phyloP scores from a whole-genome alignment of 805 yeast species.

The Huiozyma sinensis region DNA sequence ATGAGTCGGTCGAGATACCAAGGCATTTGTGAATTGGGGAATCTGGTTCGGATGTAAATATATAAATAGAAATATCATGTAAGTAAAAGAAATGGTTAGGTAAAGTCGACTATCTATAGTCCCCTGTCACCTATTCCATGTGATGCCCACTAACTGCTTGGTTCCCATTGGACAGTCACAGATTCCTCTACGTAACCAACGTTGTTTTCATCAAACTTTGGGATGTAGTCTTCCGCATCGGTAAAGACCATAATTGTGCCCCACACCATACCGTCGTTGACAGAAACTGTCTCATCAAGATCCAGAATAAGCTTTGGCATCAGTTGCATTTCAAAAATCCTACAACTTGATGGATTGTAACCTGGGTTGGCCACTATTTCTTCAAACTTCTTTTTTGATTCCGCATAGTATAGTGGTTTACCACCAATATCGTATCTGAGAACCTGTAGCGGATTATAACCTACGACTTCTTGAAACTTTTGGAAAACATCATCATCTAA shows the following conservation, averaged over 20 bases:
- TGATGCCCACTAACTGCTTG: slow-evolving; percentile 5
- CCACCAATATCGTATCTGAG: slow-evolving; percentile 78
- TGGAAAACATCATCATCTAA: slow-evolving; percentile 72
- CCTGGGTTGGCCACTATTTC: slow-evolving; percentile 46
- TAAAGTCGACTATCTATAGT: not conserved
- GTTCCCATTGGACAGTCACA: slow-evolving; percentile 84
- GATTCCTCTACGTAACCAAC: slow-evolving; percentile 78
- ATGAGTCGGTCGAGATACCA: slow-evolving; percentile 52
- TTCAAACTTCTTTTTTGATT: slow-evolving; percentile 25
- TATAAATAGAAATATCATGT: not conserved
- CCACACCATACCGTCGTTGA: slow-evolving; percentile 90
- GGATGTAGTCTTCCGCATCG: slow-evolving; percentile 52
- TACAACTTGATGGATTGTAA: slow-evolving; percentile 45
- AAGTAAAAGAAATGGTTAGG: not conserved
- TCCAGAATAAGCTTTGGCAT: slow-evolving; percentile 91
- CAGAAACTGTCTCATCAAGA: slow-evolving; percentile 45
- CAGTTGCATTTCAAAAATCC: slow-evolving; percentile 76
- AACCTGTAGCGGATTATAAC: slow-evolving; percentile 79
- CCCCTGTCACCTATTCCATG: not conserved
- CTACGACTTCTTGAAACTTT: slow-evolving; percentile 61
- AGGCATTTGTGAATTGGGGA: slow-evolving; percentile 33
- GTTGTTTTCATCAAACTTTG: slow-evolving; percentile 45
- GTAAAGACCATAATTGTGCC: slow-evolving; percentile 84
- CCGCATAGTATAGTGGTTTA: slow-evolving; percentile 60
- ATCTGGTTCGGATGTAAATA: slow-evolving; percentile 3